Evolutionary conservation across 441 rosid species (phyloP).

Genomic region (Brassica balearica): DNA sequence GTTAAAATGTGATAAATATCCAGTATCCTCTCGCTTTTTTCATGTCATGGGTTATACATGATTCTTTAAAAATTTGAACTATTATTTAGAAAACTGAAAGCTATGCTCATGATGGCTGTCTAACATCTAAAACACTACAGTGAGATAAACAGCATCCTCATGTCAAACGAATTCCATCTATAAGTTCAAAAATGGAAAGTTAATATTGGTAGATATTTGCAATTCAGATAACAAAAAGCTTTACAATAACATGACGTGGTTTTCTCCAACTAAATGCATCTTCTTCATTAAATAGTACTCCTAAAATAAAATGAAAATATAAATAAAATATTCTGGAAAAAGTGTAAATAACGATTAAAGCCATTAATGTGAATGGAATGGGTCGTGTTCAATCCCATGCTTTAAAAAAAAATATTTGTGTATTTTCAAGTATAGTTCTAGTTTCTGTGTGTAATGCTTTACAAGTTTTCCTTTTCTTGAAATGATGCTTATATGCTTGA

Average conservation of each 20-base stretch:
- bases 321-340: not conserved
- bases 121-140: not conserved
- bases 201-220: not conserved
- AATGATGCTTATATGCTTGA: not conserved
- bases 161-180: conserved; percentile 14
- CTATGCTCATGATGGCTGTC: not conserved
- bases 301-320: not conserved
- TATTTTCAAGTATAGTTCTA: not conserved
- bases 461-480: not conserved
- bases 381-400: conserved; percentile 30
- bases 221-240: not conserved
- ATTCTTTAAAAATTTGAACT: not conserved
- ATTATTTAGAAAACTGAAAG: not conserved
- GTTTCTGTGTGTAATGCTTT: conserved; percentile 6
- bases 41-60: conserved; percentile 22
- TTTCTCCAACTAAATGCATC: conserved; percentile 7
- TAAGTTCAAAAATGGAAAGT: conserved; percentile 7
- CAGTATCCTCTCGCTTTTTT: not conserved
- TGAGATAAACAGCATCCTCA: not conserved
- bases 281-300: not conserved
- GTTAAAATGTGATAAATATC: conserved; percentile 15
- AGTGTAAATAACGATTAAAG: not conserved
- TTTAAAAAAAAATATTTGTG: not conserved
- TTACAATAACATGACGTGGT: not conserved
- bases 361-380: conserved; percentile 30